Base-by-base conservation (phyloP, 306 rosid genomes). In the Sicyos baderoa region DNA sequence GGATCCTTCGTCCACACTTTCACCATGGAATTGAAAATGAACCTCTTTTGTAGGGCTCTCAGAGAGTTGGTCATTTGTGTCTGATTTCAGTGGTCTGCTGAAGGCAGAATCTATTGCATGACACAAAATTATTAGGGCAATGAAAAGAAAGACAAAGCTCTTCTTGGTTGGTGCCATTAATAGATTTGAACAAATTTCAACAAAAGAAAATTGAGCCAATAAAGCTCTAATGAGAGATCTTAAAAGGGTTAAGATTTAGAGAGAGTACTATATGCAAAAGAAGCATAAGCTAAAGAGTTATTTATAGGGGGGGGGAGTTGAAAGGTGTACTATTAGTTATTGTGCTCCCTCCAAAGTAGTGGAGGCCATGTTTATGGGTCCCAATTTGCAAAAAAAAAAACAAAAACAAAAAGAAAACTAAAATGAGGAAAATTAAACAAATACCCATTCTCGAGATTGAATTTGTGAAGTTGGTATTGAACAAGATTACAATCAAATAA, bases 291-390 rank as follows among this genome's bases (percentile, higher is more conserved):
- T 19, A 22, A 66, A 16, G 71, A 40, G 35, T 0, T 66, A 66
- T 66, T 66, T 66, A 66, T 66, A 66, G 71, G 71, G 40, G 71
- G 47, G 71, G 71, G 40, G 71, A 47, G 54, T 45, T 40, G 11
- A 14, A 13, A 9, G 19, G 2, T 29, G 35, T 59, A 16, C 3
- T 65, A 6, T 21, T 37, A 2, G 37, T 62, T 59, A 32, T n/a
- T 14, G 40, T 47, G 22, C 22, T 54, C 40, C 21, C 55, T 14
- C 54, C 40, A 45, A 66, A 22, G 71, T 29, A 65, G 70, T 66
- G 71, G 71, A 22, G 7, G 40, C 8, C 19, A 40, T 14, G 45
- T 40, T 40, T 40, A 3, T 40, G 11, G 11, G 9, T 40, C 45
- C 45, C 45, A 40, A 9, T 40, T 40, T 10, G 11, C 45, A 40